Percentiles rank a stretch among this genome's conserved stretches.
These are phyloP conservation scores for Oryza meyeriana DNA, from an alignment of 176 grass and related monocot species.

Conservation along the genomic window DNA sequence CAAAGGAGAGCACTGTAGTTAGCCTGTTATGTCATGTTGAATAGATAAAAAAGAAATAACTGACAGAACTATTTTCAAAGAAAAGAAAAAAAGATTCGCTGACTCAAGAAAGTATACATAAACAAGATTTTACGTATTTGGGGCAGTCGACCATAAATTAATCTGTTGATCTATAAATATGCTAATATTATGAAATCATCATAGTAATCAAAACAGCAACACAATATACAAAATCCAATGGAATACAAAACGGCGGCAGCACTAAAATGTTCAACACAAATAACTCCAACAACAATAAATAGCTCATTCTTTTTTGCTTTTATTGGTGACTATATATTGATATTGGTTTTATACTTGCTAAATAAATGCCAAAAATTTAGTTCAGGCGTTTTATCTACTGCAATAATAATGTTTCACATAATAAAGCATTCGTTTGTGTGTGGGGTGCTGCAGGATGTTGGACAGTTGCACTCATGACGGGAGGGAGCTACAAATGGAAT, in stretches of 20 bases:
- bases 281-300: not conserved
- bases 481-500: not conserved
- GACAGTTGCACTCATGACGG: not conserved
- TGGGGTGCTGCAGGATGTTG: not conserved
- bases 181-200: not conserved
- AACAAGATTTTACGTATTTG: not conserved
- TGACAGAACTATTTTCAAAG: not conserved
- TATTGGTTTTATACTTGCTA: not conserved
- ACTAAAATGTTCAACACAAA: not conserved
- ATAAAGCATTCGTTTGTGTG: not conserved
- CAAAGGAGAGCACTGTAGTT: not conserved
- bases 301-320: not conserved
- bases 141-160: not conserved
- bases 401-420: not conserved
- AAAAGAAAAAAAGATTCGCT: not conserved
- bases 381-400: not conserved
- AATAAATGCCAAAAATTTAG: not conserved
- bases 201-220: not conserved
- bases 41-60: not conserved
- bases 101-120: slow-evolving; percentile 1
- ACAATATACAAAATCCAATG: not conserved
- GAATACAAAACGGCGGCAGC: not conserved
- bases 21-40: not conserved
- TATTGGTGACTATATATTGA: not conserved
- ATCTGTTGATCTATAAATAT: not conserved